Evolutionary conservation across 1,284 basidiomycete species (phyloP).

Genomic region (Pseudozyma tsukubaensis): DNA sequence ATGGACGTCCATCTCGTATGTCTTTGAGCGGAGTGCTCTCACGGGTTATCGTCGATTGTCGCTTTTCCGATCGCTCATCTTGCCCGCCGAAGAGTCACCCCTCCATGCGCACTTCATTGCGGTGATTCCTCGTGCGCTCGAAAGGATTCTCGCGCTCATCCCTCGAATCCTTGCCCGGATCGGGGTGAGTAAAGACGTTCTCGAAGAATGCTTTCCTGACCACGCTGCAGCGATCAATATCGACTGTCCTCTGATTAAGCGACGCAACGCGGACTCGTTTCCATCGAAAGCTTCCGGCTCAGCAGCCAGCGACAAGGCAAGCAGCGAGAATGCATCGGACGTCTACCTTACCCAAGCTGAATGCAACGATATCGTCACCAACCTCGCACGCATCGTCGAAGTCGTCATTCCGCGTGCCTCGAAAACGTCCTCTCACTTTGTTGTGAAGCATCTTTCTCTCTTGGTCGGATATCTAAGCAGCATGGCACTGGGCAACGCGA

Average conservation of each 20-base stretch:
- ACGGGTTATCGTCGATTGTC: slow-evolving; percentile 9
- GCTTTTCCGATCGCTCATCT: slow-evolving; percentile 21
- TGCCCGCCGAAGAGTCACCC: not conserved
- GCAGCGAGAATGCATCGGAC: slow-evolving; percentile 2
- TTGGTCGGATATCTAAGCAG: slow-evolving; percentile 25
- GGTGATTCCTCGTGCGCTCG: slow-evolving; percentile 10
- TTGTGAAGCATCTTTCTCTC: slow-evolving; percentile 10
- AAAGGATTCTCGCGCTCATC: slow-evolving; percentile 11
- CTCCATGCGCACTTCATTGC: slow-evolving; percentile 9
- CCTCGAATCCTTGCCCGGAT: slow-evolving; percentile 26
- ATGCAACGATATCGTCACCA: slow-evolving; percentile 26
- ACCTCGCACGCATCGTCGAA: slow-evolving; percentile 16
- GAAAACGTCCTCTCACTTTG: not conserved
- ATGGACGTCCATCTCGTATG: slow-evolving; percentile 22
- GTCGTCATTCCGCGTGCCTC: not conserved
- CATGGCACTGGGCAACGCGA: slow-evolving; percentile 30
- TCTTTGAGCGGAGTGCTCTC: slow-evolving; percentile 21
- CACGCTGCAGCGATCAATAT: slow-evolving; percentile 12
- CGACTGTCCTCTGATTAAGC: not conserved
- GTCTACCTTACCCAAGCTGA: slow-evolving; percentile 34
- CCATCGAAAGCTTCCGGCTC: not conserved
- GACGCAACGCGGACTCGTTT: not conserved
- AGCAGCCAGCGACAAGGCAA: not conserved
- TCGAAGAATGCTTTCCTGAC: slow-evolving; percentile 35
- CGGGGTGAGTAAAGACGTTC: slow-evolving; percentile 20